These are phyloP conservation scores for Pittosporum tobira DNA, from an alignment of 129 eudicot species.

Conservation along the genomic window DNA sequence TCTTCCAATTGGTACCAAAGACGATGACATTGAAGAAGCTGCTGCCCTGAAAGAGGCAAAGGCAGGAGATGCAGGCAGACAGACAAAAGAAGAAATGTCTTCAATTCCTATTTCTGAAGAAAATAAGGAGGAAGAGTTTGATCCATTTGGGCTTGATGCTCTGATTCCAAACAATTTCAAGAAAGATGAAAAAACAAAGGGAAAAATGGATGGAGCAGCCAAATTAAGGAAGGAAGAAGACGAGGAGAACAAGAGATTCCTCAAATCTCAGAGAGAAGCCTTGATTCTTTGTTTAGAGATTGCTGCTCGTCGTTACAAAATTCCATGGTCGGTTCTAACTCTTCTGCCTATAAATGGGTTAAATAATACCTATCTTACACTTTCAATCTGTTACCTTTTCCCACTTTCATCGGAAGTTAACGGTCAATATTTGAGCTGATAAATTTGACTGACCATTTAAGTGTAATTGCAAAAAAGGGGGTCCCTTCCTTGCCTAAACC, in stretches of 20 bases:
- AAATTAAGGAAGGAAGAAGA: slow-evolving; percentile 44
- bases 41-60: slow-evolving; percentile 51
- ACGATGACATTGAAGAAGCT: slow-evolving; percentile 91
- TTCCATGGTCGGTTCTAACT: slow-evolving; percentile 56
- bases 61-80: slow-evolving; percentile 19
- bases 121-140: slow-evolving; percentile 46
- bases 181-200: slow-evolving; percentile 46
- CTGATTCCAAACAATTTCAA: slow-evolving; percentile 38
- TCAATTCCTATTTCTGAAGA: slow-evolving; percentile 22
- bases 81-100: slow-evolving; percentile 19
- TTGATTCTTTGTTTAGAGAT: slow-evolving; percentile 72
- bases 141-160: slow-evolving; percentile 92
- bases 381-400: too few species aligned
- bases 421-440: too few species aligned
- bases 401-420: too few species aligned
- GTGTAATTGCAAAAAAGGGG: too few species aligned
- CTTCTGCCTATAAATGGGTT: neutral
- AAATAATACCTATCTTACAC: too few species aligned
- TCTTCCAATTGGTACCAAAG: slow-evolving; percentile 75
- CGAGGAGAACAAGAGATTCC: slow-evolving; percentile 56
- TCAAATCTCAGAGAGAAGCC: slow-evolving; percentile 75
- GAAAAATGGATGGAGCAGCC: slow-evolving; percentile 31
- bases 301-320: slow-evolving; percentile 88
- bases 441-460: too few species aligned
- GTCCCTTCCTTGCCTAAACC: neutral